A percentile compares a stretch with the other conserved stretches of the same genome.
phyloP scores from a whole-genome alignment of 192 early-diverging fungal genomes.

The Coemansia sp. region DNA sequence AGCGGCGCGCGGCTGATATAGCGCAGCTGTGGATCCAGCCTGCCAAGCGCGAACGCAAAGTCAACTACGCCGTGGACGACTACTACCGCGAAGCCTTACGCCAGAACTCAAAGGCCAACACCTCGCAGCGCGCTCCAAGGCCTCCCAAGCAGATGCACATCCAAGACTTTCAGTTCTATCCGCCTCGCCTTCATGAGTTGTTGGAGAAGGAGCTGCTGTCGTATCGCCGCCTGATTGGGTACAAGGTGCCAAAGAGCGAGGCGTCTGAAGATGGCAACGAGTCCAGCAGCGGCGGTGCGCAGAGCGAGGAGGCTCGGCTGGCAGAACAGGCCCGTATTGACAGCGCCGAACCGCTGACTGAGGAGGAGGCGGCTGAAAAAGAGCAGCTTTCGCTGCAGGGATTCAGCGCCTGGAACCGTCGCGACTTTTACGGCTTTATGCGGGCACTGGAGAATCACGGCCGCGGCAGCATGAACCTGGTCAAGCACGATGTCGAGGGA shows the following conservation, averaged over 20 bases:
- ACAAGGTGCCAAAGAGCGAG: slow-evolving; percentile 61
- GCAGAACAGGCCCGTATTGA: slow-evolving; percentile 86
- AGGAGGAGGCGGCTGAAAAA: slow-evolving; percentile 81
- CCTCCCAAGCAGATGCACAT: slow-evolving; percentile 67
- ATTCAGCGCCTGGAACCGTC: slow-evolving; percentile 88
- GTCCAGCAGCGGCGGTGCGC: slow-evolving; percentile 33
- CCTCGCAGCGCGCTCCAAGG: slow-evolving; percentile 63
- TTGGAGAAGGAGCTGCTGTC: slow-evolving; percentile 80
- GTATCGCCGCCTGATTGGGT: slow-evolving; percentile 69
- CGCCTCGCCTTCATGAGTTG: slow-evolving; percentile 71
- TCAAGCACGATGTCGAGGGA: slow-evolving; percentile 88
- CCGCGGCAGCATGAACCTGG: slow-evolving; percentile 67
- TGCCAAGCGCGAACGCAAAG: slow-evolving; percentile 90
- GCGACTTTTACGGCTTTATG: slow-evolving; percentile 85
- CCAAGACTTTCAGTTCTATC: slow-evolving; percentile 94
- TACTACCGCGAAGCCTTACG: slow-evolving; percentile 89
- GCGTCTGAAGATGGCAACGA: slow-evolving; percentile 40
- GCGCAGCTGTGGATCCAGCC: slow-evolving; percentile 83
- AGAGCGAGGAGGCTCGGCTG: slow-evolving; percentile 59
- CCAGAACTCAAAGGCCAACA: slow-evolving; percentile 60
- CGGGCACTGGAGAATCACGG: slow-evolving; percentile 86
- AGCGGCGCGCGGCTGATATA: slow-evolving; percentile 50
- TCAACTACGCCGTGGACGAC: slow-evolving; percentile 87
- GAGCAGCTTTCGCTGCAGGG: slow-evolving; percentile 65
- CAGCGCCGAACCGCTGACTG: slow-evolving; percentile 84